Evolutionary conservation across 2,329 filamentous ascomycete genomes (phyloP).

Genomic region (Furcasterigmium furcatum): DNA sequence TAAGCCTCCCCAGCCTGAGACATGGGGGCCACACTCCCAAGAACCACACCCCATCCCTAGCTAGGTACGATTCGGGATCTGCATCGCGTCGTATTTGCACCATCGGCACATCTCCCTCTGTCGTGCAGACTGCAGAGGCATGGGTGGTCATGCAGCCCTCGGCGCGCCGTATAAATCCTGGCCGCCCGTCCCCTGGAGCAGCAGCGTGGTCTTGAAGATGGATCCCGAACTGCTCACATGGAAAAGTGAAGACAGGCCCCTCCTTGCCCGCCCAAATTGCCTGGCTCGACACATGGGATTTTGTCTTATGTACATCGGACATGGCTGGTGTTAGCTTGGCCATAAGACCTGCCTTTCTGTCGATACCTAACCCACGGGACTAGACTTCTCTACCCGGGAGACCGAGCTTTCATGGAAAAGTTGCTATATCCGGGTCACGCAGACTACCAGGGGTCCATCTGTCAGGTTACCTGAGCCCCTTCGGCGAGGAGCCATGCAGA

Average conservation of each 20-base stretch:
- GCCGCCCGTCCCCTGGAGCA: too few relatives aligned
- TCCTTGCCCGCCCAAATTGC: conserved; percentile 5
- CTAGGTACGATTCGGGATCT: conserved; percentile 7
- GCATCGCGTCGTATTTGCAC: conserved; percentile 12
- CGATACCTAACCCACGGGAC: conserved; percentile 11
- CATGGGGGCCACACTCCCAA: conserved; percentile 1
- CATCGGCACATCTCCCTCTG: conserved; percentile 5
- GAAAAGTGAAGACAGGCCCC: not conserved
- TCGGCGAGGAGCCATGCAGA: too few relatives aligned
- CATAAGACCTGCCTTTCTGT: not conserved
- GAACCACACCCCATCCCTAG: not conserved
- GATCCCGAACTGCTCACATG: not conserved
- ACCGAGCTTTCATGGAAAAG: too few relatives aligned
- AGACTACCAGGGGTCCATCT: too few relatives aligned
- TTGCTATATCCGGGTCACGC: too few relatives aligned
- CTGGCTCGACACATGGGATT: conserved; percentile 10
- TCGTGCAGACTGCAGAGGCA: not conserved
- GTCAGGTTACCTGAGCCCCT: too few relatives aligned
- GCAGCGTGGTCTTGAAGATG: not conserved
- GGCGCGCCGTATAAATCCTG: too few relatives aligned
- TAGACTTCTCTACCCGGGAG: too few relatives aligned
- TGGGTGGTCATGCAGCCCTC: conserved; percentile 8
- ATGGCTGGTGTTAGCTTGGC: conserved; percentile 1
- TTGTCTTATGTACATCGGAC: conserved; percentile 9
- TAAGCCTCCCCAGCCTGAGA: not conserved